These are phyloP conservation scores for Bruguiera hainesii DNA, from an alignment of 441 rosid genomes.

Conservation along the genomic window DNA sequence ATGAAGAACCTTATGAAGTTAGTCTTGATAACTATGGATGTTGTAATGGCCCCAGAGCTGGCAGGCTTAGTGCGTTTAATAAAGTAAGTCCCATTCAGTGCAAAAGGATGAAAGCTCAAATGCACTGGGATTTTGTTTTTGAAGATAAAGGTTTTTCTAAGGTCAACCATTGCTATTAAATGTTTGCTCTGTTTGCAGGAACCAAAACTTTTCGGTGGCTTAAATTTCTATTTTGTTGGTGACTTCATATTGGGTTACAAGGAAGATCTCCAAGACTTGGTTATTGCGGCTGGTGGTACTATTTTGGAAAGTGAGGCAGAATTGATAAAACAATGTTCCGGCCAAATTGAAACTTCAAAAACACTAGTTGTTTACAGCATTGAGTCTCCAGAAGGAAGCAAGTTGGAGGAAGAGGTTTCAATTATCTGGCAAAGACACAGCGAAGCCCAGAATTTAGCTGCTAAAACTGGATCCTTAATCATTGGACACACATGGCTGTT, in stretches of 20 bases:
- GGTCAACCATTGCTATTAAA: too few species aligned
- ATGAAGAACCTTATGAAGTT: slow-evolving; percentile 74
- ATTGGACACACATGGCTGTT: slow-evolving; percentile 76
- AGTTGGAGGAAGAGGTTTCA: slow-evolving; percentile 65
- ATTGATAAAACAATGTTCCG: slow-evolving; percentile 22
- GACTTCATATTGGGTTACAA: slow-evolving; percentile 55
- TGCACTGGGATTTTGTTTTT: not conserved
- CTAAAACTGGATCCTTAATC: slow-evolving; percentile 44
- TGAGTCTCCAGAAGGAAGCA: slow-evolving; percentile 59
- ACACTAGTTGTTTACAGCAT: slow-evolving; percentile 59
- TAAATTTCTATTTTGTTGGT: slow-evolving; percentile 59
- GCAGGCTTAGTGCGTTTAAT: slow-evolving; percentile 54
- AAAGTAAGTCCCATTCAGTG: slow-evolving; percentile 35
- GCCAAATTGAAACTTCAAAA: slow-evolving; percentile 20
- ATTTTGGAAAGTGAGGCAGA: slow-evolving; percentile 41
- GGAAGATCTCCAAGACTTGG: slow-evolving; percentile 64
- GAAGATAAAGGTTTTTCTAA: not conserved
- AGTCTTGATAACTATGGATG: slow-evolving; percentile 65
- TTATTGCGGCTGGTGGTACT: slow-evolving; percentile 60
- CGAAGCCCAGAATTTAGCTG: slow-evolving; percentile 65
- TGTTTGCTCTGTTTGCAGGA: slow-evolving; percentile 34
- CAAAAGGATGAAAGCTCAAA: not conserved
- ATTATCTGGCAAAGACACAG: slow-evolving; percentile 61
- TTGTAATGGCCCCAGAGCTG: slow-evolving; percentile 59
- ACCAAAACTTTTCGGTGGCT: slow-evolving; percentile 66